phyloP scores from a whole-genome alignment of 2,329 filamentous ascomycete genomes.

The Verticillium nonalfalfae region DNA sequence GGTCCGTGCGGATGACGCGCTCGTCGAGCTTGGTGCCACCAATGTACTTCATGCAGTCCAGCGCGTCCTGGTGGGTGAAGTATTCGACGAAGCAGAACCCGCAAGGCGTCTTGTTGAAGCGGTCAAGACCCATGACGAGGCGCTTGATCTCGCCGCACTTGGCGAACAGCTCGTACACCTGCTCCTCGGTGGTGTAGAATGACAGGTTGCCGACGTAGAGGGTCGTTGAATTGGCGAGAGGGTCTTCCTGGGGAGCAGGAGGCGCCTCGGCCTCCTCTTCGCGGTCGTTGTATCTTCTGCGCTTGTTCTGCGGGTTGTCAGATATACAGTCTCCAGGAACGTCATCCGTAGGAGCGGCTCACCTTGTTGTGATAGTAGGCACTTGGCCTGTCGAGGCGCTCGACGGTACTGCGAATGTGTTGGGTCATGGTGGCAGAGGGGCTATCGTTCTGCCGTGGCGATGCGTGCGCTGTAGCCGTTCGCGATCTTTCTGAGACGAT shows the following conservation, averaged over 20 bases:
- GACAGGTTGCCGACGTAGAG: constrained; percentile 98
- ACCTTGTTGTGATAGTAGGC: constrained; percentile 87
- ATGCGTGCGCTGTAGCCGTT: not conserved
- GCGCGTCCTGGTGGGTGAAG: constrained; percentile 92
- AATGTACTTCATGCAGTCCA: constrained; percentile 98
- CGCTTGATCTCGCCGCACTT: constrained; percentile 99
- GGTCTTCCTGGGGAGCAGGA: constrained; percentile 43
- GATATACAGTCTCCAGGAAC: not conserved
- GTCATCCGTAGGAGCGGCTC: constrained; percentile 19
- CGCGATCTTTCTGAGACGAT: too few relatives aligned
- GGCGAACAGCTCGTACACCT: constrained; percentile 93
- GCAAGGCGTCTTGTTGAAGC: constrained; percentile 95
- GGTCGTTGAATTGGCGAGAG: constrained; percentile 80
- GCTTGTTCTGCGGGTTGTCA: constrained; percentile 54
- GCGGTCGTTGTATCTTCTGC: constrained; percentile 52
- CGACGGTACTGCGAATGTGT: constrained; percentile 64
- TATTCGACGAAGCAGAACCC: constrained; percentile 99
- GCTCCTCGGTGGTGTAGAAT: constrained; percentile 98
- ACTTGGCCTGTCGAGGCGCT: constrained; percentile 88
- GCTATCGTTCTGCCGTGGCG: not conserved
- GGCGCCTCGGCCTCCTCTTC: constrained; percentile 42
- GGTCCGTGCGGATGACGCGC: constrained; percentile 88
- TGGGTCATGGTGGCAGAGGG: constrained; percentile 32
- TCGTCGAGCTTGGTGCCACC: constrained; percentile 98
- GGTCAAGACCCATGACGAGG: constrained; percentile 93